Evolutionary conservation across 371 early-diverging fungal genomes (phyloP), one percentile per base, ranked within the genome.

Genomic region (Mucor velutinosus): DNA sequence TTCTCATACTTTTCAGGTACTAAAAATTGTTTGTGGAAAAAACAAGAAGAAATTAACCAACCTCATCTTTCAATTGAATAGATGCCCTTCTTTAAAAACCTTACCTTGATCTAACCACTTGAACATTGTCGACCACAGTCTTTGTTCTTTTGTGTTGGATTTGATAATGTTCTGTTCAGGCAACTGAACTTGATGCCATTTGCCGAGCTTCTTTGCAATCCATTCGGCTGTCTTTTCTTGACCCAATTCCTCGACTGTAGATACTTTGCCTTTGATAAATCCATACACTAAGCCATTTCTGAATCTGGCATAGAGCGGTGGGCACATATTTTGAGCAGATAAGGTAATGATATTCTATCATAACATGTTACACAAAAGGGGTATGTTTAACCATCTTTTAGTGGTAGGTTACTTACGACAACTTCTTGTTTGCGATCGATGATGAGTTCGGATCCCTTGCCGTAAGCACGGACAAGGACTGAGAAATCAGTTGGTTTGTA

Each of bases 361-460:
- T 55, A 33, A 51, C 57, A 33, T 41, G 65, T 65, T 65, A 65
- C 65, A 65, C 65, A 51, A 43, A 45, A 17, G 25, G 30, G 17
- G 27, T 11, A 49, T 53, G 5, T 14, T 51, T 14, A 25, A 7
- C 17, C 56, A 41, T 45, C 27, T 27, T 21, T 25, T 27, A 10
- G 8, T 41, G 17, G 41, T 47, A 47, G 14, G 25, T 2, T 39
- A 79, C 90, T 83, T 89, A 96, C 96, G 67, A 85, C 81, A 37
- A 96, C 82, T 80, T 97, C 97, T 74, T 92, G 92, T 64, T 85
- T 85, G 33, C 97, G 86, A 73, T 97, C 96, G 72, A 97, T 97
- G 30, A 97, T 85, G 14, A 90, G 76, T 63, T 93, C 93, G 29
- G 95, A 91, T 63, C 91, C 89, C 69, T 90, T 87, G 59, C 97